phyloP scores from a whole-genome alignment of 2,329 filamentous ascomycete genomes.

The Teratosphaeria destructans region DNA sequence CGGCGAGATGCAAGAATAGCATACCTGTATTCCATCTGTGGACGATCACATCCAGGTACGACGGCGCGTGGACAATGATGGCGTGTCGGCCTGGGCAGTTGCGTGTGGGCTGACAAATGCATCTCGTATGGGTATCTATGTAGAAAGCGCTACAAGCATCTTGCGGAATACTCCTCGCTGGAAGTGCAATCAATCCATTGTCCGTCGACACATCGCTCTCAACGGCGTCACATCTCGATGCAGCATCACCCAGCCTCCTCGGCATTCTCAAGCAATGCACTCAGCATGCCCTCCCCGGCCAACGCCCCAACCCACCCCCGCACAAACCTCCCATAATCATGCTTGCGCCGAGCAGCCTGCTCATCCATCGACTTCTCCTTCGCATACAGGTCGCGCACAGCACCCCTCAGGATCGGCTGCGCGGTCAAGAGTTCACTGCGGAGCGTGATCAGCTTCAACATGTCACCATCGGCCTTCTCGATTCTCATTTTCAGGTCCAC shows the following conservation, averaged over 20 bases:
- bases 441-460: constrained; percentile 26
- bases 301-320: constrained; percentile 60
- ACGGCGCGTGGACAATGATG: too few species aligned
- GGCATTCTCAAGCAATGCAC: constrained; percentile 4
- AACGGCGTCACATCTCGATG: not conserved
- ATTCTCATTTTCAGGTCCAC: constrained; percentile 17
- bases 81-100: too few species aligned
- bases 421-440: constrained; percentile 32
- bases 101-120: not conserved
- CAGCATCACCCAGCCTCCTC: not conserved
- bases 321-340: constrained; percentile 54
- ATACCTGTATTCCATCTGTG: too few species aligned
- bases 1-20: too few species aligned
- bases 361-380: constrained; percentile 40
- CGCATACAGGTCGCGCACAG: constrained; percentile 41
- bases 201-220: not conserved
- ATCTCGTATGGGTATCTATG: not conserved
- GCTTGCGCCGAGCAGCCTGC: constrained; percentile 45
- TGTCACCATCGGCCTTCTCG: constrained; percentile 9
- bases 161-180: not conserved
- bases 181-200: not conserved
- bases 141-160: not conserved
- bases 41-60: too few species aligned
- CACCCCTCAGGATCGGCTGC: constrained; percentile 33
- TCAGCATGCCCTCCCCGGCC: constrained; percentile 54